Evolutionary conservation across 768 basidiomycete species (phyloP).

Genomic region (Suillus variegatus): DNA sequence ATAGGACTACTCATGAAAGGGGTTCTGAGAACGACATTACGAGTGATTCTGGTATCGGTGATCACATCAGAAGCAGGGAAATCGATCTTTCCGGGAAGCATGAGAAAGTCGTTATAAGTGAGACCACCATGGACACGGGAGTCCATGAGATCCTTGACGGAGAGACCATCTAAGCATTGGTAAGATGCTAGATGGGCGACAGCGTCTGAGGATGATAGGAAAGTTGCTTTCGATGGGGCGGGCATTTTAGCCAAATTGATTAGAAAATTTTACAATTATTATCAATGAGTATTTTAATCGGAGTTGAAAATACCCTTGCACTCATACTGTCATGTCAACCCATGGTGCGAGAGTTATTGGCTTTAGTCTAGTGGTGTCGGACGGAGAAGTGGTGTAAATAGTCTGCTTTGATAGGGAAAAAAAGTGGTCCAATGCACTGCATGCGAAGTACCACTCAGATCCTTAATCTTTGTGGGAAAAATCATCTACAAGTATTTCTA

Average conservation of each 20-base stretch:
- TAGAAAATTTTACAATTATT: not conserved
- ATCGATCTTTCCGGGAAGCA: conserved; percentile 94
- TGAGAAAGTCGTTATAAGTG: conserved; percentile 96
- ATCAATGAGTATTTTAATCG: conserved; percentile 18
- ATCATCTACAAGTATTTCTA: too few relatives aligned
- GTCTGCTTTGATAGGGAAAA: too few relatives aligned
- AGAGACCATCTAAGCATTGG: conserved; percentile 75
- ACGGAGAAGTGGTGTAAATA: too few relatives aligned
- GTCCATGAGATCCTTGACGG: conserved; percentile 85
- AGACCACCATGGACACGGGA: conserved; percentile 84
- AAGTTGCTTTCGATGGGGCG: conserved; percentile 29
- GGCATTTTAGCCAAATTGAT: conserved; percentile 36
- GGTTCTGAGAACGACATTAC: conserved; percentile 89
- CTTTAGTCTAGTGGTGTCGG: too few relatives aligned
- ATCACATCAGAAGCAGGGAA: conserved; percentile 81
- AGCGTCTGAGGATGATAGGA: conserved; percentile 73
- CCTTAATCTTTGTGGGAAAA: too few relatives aligned
- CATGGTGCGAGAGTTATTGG: not conserved
- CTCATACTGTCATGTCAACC: too few relatives aligned
- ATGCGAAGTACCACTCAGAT: too few relatives aligned
- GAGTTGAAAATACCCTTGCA: conserved; percentile 11
- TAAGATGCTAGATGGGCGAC: conserved; percentile 77
- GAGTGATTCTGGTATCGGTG: conserved; percentile 85
- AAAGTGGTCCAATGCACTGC: too few relatives aligned
- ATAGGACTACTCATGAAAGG: conserved; percentile 98